A percentile compares a stretch with the other conserved stretches of the same genome.
These are phyloP conservation scores for Porphyrellus cyaneotinctus DNA, from an alignment of 768 basidiomycete genomes.

Conservation along the genomic window DNA sequence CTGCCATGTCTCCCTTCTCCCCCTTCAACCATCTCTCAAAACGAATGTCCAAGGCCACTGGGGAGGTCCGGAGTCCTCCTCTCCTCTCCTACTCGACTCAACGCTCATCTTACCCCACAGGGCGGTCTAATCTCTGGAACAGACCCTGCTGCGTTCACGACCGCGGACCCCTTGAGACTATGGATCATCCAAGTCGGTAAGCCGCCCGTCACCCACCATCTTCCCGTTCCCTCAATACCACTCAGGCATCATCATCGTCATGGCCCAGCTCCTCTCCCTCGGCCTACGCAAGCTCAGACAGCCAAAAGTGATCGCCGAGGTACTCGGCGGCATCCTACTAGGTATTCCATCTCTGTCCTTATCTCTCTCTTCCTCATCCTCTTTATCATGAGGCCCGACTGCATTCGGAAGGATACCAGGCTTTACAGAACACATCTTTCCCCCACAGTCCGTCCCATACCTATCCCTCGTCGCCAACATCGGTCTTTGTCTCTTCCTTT, in stretches of 20 bases:
- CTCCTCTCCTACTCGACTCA: not conserved
- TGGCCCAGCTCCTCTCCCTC: constrained; percentile 72
- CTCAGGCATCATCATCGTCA: constrained; percentile 76
- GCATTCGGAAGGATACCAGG: constrained; percentile 80
- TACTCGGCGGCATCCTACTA: constrained; percentile 87
- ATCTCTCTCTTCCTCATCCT: not conserved
- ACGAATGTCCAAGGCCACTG: constrained; percentile 14
- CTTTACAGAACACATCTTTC: constrained; percentile 86
- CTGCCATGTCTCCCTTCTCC: constrained; percentile 22
- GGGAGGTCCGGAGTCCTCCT: constrained; percentile 25
- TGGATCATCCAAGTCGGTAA: constrained; percentile 79
- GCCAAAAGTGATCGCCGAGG: constrained; percentile 81
- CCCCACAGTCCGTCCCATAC: constrained; percentile 62
- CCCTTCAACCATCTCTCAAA: not conserved
- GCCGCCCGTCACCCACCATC: constrained; percentile 16
- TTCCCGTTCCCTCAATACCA: not conserved
- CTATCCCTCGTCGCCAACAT: constrained; percentile 87
- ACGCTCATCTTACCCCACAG: constrained; percentile 34
- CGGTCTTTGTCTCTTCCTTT: constrained; percentile 83
- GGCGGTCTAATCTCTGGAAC: constrained; percentile 73
- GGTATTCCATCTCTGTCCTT: constrained; percentile 48
- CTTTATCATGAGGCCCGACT: constrained; percentile 36
- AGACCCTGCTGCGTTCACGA: constrained; percentile 65
- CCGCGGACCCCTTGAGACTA: constrained; percentile 64
- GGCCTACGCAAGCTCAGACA: constrained; percentile 72